These are phyloP conservation scores for Uncinocarpus reesii DNA, from an alignment of 2,329 filamentous ascomycete genomes.

Conservation along the genomic window DNA sequence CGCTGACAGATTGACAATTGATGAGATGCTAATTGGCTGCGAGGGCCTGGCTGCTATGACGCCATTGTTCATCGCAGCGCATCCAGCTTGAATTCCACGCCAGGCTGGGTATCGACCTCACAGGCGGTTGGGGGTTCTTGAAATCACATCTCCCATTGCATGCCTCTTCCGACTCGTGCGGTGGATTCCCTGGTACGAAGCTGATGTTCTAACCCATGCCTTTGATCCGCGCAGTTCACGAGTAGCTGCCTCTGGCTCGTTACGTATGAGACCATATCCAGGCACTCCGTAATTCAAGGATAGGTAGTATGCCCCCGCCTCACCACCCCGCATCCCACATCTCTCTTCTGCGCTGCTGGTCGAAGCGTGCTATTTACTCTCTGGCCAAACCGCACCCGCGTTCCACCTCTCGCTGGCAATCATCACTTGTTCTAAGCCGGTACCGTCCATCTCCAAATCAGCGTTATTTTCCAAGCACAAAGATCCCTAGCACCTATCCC, in stretches of 20 bases:
- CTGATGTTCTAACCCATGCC: too few relatives aligned
- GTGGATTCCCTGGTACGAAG: too few relatives aligned
- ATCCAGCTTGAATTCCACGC: too few relatives aligned
- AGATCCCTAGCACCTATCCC: background rate
- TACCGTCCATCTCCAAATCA: background rate
- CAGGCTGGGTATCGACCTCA: too few relatives aligned
- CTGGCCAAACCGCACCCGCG: background rate
- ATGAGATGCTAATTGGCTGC: too few relatives aligned
- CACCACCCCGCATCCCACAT: constrained; percentile 10
- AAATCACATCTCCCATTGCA: too few relatives aligned
- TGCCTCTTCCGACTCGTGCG: too few relatives aligned
- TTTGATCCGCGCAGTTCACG: background rate
- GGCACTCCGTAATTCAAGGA: background rate
- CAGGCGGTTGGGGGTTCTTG: too few relatives aligned
- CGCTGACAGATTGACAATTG: too few relatives aligned
- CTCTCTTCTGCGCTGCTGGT: background rate
- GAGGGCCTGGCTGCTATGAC: too few relatives aligned
- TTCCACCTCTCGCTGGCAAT: background rate
- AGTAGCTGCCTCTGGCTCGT: background rate
- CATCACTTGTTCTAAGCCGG: background rate
- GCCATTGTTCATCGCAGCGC: too few relatives aligned
- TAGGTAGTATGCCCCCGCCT: constrained; percentile 7
- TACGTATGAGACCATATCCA: background rate
- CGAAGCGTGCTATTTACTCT: background rate
- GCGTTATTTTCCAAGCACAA: background rate